Base-by-base conservation (phyloP, 257 asterid genomes). In the Misopates orontium region DNA sequence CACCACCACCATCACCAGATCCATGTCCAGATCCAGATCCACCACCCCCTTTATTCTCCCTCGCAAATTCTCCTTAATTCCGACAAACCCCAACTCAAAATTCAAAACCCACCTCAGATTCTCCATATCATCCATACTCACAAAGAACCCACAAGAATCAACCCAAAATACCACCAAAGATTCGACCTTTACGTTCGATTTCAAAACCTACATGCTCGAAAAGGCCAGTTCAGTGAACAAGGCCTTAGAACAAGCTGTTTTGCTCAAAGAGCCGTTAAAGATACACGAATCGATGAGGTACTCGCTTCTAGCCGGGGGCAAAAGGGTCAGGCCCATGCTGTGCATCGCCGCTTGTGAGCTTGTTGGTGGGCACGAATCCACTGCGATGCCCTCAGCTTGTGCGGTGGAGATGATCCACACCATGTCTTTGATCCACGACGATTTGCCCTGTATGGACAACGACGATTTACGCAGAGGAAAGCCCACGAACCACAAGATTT, bases 371-470 rank as follows among this genome's bases (percentile, higher is more conserved):
- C 32, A 67, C 2, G 89, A 73, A 49, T 66, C 78, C 15, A 54
- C 65, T 18, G 81, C 87, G 42, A 81, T 85, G 83, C 89, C 93
- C 18, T 67, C 84, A 16, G 93, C 93, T 23, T 83, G 90, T 60
- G 94, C 94, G 31, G 76, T 68, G 15, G 94, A 86, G 70, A 86
- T 86, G 90, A 77, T 83, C 10, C 94, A 85, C 21, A 83, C 93
- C 10, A 83, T 83, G 89, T 85, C 93, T 10, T 55, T 85, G 19
- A 83, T 85, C 50, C 94, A 86, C 62, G 94, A 86, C 64, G 94
- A 86, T 44, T 77, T 86, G 22, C 94, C 94, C 12, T 86, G 86
- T 63, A 86, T 86, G 89, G 94, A 86, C 52, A 79, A 86, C 70
- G 87, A 80, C 68, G 87, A 79, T 61, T 14, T 86, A 31, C 78